Base-by-base conservation (phyloP, 2,329 filamentous ascomycete species). In the Clarireedia sp. region DNA sequence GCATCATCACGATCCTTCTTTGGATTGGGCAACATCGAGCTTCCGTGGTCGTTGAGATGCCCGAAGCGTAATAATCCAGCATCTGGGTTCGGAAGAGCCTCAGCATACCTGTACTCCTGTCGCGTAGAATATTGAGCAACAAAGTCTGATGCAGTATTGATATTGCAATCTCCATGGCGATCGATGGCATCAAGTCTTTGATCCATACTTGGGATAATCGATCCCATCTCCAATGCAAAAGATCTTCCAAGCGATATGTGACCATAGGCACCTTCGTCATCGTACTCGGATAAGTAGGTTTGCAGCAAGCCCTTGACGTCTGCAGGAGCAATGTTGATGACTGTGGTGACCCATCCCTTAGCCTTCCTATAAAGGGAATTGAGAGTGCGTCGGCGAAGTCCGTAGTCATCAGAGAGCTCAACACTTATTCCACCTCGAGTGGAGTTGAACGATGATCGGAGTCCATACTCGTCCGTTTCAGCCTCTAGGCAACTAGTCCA, bases 41-140 rank as follows among this genome's bases (percentile, higher is more conserved):
- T 59, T 41, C 59, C 80, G 78, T 53, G 77, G 64, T 60, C 76
- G 59, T 78, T 78, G 49, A 79, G 68, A 16, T 77, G 77, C 76
- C 83, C 79, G 56, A 80, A 78, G 46, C 77, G 78, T 50, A 86
- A 72, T 74, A 86, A 80, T 66, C 87, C 83, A 57, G 79, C 76
- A 57, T 85, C 83, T 58, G 85, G 81, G 57, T 87, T 84, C 1
- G 85, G 82, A 38, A 87, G 74, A 2, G 83, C 80, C 68, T 96
- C 90, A 10, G 90, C 83, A 67, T 92, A 92, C 55, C 91, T 85
- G 70, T 99, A 99, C 67, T 96, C 91, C 69, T 99, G 95, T 38
- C 94, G 87, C 24, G 90, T 95, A 3, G 92, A 97, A 69, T 99
- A 99, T 67, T 99, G 92, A 1, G 94, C 90, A 67, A 99, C 83